A percentile compares a stretch with the other conserved stretches of the same genome.
Evolutionary conservation across 2,329 filamentous ascomycete genomes (phyloP).

Genomic region (Hymenotorrendiella dingleyae): DNA sequence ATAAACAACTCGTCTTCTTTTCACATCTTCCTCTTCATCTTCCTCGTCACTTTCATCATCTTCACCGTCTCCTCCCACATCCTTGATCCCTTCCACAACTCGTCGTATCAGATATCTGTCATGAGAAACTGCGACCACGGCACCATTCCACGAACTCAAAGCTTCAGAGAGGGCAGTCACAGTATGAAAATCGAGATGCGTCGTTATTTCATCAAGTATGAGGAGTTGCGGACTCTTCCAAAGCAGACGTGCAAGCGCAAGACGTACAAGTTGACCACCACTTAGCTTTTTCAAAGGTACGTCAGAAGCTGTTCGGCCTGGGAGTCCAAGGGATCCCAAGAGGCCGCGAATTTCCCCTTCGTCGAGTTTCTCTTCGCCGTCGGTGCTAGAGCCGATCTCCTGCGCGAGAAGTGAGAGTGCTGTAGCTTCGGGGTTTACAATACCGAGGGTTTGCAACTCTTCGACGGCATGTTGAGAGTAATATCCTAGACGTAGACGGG

Average conservation of each 20-base stretch:
- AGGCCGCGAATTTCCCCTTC: conserved; percentile 65
- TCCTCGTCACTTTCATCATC: conserved; percentile 41
- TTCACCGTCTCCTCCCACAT: conserved; percentile 36
- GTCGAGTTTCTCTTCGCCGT: conserved; percentile 33
- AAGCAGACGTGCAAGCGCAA: conserved; percentile 86
- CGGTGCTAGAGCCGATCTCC: conserved; percentile 43
- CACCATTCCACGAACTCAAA: conserved; percentile 63
- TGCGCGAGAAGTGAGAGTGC: conserved; percentile 57
- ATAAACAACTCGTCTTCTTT: conserved; percentile 51
- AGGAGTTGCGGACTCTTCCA: conserved; percentile 98
- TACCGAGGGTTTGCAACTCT: conserved; percentile 52
- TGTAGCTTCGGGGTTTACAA: conserved; percentile 46
- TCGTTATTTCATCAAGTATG: conserved; percentile 95
- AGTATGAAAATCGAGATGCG: conserved; percentile 78
- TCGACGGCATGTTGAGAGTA: conserved; percentile 79
- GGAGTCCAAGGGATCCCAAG: conserved; percentile 63
- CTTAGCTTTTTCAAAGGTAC: conserved; percentile 68
- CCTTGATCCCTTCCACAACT: conserved; percentile 58
- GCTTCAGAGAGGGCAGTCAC: conserved; percentile 65
- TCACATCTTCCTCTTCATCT: conserved; percentile 40
- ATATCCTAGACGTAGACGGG: conserved; percentile 64
- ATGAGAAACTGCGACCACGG: conserved; percentile 72
- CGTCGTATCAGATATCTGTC: conserved; percentile 76
- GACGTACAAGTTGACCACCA: conserved; percentile 75
- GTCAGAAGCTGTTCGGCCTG: conserved; percentile 65